These are phyloP conservation scores for Peronosclerospora sorghi DNA, from an alignment of 352 stramenopile genomes.

Conservation along the genomic window DNA sequence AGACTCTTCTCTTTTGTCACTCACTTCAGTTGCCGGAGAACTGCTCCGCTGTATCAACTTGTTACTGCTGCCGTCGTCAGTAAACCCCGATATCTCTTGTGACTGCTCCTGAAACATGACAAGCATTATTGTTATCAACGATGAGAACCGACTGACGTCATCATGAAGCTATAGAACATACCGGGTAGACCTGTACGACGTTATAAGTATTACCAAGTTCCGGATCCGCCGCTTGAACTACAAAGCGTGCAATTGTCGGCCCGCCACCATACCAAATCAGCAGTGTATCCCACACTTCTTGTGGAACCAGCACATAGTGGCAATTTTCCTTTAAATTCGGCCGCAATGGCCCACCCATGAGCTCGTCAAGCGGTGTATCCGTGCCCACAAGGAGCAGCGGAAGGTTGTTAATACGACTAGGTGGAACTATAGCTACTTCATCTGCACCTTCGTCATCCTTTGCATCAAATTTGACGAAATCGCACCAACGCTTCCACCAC, in stretches of 20 bases:
- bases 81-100: constrained; percentile 13
- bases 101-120: constrained; percentile 28
- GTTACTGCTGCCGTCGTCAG: constrained; percentile 3
- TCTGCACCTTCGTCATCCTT: constrained; percentile 4
- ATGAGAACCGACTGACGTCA: not conserved
- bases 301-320: constrained; percentile 59
- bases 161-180: constrained; percentile 2
- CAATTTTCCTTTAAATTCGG: constrained; percentile 63
- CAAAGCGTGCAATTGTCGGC: constrained; percentile 61
- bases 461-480: constrained; percentile 53
- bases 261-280: constrained; percentile 57
- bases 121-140: constrained; percentile 1
- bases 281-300: constrained; percentile 72
- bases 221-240: constrained; percentile 49
- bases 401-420: constrained; percentile 54
- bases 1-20: constrained; percentile 12
- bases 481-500: constrained; percentile 75
- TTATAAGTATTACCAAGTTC: constrained; percentile 48
- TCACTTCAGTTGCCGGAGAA: constrained; percentile 2
- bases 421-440: constrained; percentile 10
- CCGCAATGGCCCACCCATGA: constrained; percentile 54
- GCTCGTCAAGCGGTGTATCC: constrained; percentile 39
- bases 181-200: constrained; percentile 66
- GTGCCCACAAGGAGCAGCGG: constrained; percentile 42
- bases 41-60: constrained; percentile 6